Conservation (phyloP, 2,329 filamentous ascomycete species). For the Verruconis gallopava region DNA sequence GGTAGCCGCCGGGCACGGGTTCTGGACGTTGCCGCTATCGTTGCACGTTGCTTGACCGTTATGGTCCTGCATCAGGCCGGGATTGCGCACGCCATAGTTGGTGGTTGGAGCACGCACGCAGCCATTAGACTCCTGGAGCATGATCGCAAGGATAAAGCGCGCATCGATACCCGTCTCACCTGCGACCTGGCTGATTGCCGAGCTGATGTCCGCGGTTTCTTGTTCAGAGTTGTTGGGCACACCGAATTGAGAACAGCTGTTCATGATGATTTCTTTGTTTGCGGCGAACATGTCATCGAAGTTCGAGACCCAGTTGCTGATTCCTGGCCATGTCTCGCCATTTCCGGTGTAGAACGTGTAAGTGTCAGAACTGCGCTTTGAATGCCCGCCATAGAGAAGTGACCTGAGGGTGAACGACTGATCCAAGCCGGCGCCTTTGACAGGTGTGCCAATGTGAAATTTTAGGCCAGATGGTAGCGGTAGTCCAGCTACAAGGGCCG, state of each 20-base stretch:
- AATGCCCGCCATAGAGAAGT: too few species aligned
- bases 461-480: constrained; percentile 2
- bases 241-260: constrained; percentile 24
- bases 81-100: constrained; percentile 28
- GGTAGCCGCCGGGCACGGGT: constrained; percentile 26
- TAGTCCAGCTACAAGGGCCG: constrained; percentile 7
- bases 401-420: too few species aligned
- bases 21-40: constrained; percentile 19
- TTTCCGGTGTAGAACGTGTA: constrained; percentile 7
- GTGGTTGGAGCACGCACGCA: constrained; percentile 34
- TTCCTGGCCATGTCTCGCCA: constrained; percentile 4
- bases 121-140: constrained; percentile 35
- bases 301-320: constrained; percentile 6
- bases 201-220: constrained; percentile 26
- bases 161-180: constrained; percentile 22
- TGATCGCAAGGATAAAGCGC: constrained; percentile 31
- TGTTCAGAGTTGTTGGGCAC: constrained; percentile 24
- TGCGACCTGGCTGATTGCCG: constrained; percentile 23
- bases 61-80: constrained; percentile 36
- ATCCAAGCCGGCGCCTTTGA: too few species aligned
- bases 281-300: constrained; percentile 20
- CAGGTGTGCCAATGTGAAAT: neutral
- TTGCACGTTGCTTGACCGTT: constrained; percentile 28
- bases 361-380: constrained; percentile 1
- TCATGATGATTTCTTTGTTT: constrained; percentile 23